A percentile compares a stretch with the other conserved stretches of the same genome.
Conservation (phyloP, 192 early-diverging fungal genomes). For the Entomortierella chlamydospora region DNA sequence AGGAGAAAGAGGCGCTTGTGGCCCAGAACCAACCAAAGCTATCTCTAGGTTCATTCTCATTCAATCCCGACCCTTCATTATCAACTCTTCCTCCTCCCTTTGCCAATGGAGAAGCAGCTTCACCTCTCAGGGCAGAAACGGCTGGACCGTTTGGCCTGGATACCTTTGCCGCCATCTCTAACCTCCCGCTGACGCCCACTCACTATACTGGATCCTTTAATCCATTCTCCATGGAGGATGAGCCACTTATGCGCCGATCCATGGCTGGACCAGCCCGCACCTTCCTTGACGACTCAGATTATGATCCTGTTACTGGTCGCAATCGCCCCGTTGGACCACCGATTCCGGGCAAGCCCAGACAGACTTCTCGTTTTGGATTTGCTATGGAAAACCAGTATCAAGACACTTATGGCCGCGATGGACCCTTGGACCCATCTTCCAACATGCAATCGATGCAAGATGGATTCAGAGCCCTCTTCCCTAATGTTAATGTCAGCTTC, state of each 20-base stretch:
- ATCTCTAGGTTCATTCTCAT: constrained; percentile 46
- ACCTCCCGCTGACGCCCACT: constrained; percentile 35
- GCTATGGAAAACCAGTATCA: constrained; percentile 44
- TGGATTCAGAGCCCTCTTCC: constrained; percentile 66
- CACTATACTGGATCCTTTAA: constrained; percentile 62
- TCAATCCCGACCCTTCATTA: constrained; percentile 42
- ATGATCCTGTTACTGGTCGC: constrained; percentile 15
- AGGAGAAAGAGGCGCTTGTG: constrained; percentile 19
- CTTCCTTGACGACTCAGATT: constrained; percentile 36
- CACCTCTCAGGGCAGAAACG: constrained; percentile 2
- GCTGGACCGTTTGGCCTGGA: constrained; percentile 24
- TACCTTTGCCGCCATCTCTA: constrained; percentile 32
- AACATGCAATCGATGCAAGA: constrained; percentile 64
- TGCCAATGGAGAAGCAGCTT: not conserved
- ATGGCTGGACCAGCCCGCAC: constrained; percentile 23
- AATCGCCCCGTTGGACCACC: constrained; percentile 35
- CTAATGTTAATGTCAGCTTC: constrained; percentile 73
- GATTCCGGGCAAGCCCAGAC: constrained; percentile 51
- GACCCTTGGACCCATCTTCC: constrained; percentile 17
- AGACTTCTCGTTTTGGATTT: constrained; percentile 60
- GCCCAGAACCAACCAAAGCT: constrained; percentile 26
- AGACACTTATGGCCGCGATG: constrained; percentile 28
- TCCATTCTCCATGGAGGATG: constrained; percentile 58
- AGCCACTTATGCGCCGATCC: constrained; percentile 45
- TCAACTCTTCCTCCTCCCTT: constrained; percentile 17